Conservation (phyloP, 2,329 filamentous ascomycete genomes). For the Claviceps sp. region DNA sequence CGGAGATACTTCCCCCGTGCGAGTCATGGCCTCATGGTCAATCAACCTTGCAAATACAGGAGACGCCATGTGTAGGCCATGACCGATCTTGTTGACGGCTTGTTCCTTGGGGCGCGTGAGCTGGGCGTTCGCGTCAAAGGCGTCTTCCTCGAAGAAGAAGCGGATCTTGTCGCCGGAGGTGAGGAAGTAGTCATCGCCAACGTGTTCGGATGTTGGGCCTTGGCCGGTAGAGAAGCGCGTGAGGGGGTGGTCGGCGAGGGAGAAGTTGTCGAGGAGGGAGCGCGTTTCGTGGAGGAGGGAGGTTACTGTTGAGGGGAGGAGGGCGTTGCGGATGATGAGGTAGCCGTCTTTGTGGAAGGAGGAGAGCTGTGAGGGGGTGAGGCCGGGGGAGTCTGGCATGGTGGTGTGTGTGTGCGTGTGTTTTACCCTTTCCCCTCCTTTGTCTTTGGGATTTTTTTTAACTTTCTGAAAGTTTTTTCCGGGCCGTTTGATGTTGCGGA, state of each 20-base stretch:
- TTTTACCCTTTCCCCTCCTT: background rate
- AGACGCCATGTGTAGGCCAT: slow-evolving; percentile 59
- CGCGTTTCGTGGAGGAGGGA: slow-evolving; percentile 63
- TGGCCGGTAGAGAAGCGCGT: slow-evolving; percentile 84
- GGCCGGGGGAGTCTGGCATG: slow-evolving; percentile 27
- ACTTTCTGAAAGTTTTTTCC: too few relatives aligned
- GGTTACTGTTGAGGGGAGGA: slow-evolving; percentile 50
- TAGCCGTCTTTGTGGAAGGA: slow-evolving; percentile 77
- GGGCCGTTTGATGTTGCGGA: too few relatives aligned
- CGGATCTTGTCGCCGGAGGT: slow-evolving; percentile 79
- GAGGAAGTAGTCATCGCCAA: slow-evolving; percentile 92
- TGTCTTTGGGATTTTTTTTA: too few relatives aligned
- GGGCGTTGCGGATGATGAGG: slow-evolving; percentile 69
- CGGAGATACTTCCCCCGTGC: slow-evolving; percentile 25
- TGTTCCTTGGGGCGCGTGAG: slow-evolving; percentile 67
- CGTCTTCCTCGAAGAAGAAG: slow-evolving; percentile 96
- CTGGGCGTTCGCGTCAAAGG: slow-evolving; percentile 52
- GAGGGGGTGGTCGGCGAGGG: slow-evolving; percentile 75
- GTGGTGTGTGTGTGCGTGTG: background rate
- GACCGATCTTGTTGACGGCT: slow-evolving; percentile 83
- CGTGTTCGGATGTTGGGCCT: slow-evolving; percentile 61
- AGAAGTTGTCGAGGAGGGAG: slow-evolving; percentile 59
- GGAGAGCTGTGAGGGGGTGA: slow-evolving; percentile 57
- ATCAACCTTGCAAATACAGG: slow-evolving; percentile 49
- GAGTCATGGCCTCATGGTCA: slow-evolving; percentile 29